These are phyloP conservation scores for Nemania serpens DNA, from an alignment of 2,329 filamentous ascomycete genomes.

Conservation along the genomic window DNA sequence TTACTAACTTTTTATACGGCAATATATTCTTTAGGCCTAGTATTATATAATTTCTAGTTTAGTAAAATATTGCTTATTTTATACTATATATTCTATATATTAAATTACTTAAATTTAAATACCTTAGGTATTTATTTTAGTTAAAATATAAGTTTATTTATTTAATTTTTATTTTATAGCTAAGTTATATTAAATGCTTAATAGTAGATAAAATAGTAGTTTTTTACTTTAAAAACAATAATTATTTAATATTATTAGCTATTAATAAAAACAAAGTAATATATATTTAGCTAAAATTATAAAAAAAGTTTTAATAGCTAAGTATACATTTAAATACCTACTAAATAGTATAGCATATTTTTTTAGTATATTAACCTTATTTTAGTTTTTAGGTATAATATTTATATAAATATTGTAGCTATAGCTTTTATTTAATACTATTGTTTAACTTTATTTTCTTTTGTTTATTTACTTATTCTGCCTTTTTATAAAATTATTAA, in stretches of 20 bases:
- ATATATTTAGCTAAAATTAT: neutral
- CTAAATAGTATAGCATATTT: too few species aligned
- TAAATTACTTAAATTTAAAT: neutral
- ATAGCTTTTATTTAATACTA: too few species aligned
- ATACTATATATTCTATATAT: neutral
- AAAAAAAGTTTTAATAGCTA: neutral
- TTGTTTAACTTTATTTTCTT: too few species aligned
- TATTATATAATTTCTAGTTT: neutral
- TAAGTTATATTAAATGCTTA: neutral
- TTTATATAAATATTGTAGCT: too few species aligned
- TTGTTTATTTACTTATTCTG: too few species aligned
- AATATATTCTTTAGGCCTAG: neutral
- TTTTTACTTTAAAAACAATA: neutral
- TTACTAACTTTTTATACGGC: neutral
- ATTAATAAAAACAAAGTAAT: neutral
- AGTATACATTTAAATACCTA: too few species aligned
- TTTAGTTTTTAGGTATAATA: too few species aligned
- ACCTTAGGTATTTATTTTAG: too few species aligned
- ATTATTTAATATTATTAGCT: neutral
- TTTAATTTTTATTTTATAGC: neutral
- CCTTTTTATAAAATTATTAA: too few species aligned
- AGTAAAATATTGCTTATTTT: neutral
- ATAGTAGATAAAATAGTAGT: neutral
- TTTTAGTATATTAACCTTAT: too few species aligned
- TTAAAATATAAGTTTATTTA: neutral